Conservation (phyloP, 495 filamentous ascomycete species). For the Thermothielavioides terrestris region DNA sequence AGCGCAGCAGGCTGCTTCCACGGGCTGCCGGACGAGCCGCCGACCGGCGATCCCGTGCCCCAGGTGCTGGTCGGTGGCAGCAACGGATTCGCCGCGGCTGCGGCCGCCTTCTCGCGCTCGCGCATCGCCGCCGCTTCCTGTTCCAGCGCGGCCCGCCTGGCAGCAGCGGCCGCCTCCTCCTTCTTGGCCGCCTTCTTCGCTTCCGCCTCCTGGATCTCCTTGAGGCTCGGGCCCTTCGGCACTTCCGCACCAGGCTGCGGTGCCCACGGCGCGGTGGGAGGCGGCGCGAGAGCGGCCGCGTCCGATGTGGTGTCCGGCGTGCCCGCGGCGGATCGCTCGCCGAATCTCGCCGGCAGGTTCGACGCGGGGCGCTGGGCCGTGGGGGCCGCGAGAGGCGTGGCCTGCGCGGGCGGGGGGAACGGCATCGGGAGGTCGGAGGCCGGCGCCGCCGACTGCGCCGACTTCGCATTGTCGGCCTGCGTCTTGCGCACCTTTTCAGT, state of each 20-base stretch:
- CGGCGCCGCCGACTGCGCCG: conserved; percentile 51
- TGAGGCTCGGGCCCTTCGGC: conserved; percentile 83
- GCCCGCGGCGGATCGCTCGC: conserved; percentile 60
- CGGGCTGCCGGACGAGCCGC: conserved; percentile 46
- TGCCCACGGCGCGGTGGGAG: conserved; percentile 88
- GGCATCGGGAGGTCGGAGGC: conserved; percentile 60
- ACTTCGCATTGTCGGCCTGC: conserved; percentile 47
- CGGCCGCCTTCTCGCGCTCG: conserved; percentile 53
- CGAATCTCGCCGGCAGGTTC: conserved; percentile 73
- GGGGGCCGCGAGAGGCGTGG: conserved; percentile 76
- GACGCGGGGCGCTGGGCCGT: conserved; percentile 76
- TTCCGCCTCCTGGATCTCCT: conserved; percentile 94
- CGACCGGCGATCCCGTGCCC: conserved; percentile 65
- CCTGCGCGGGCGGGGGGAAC: conserved; percentile 56
- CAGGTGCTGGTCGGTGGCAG: conserved; percentile 85
- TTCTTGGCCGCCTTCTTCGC: conserved; percentile 86
- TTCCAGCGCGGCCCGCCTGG: conserved; percentile 64
- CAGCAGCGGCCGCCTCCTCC: conserved; percentile 74
- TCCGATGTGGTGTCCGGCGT: conserved; percentile 50
- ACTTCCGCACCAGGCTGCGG: conserved; percentile 63
- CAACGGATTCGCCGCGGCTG: conserved; percentile 51
- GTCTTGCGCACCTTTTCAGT: conserved; percentile 87
- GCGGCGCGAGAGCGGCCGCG: conserved; percentile 32
- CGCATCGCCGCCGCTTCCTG: conserved; percentile 57
- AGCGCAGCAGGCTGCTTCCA: conserved; percentile 48